Evolutionary conservation across 2,329 filamentous ascomycete species (phyloP), one percentile per base, ranked within the genome.

Genomic region (Rutstroemia sp.): DNA sequence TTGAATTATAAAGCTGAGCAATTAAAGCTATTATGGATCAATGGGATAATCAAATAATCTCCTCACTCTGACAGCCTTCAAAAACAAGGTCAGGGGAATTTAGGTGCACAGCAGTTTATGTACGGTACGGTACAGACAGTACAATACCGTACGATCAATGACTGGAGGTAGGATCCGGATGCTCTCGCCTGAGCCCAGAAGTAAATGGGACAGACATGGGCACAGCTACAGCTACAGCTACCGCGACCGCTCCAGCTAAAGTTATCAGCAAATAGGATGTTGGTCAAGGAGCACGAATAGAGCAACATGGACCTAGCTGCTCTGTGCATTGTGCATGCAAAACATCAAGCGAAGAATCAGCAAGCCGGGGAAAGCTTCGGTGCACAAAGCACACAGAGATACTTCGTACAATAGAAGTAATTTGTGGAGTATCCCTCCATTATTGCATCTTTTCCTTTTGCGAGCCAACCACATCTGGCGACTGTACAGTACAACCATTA

Each of bases 1-100:
- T 64, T 64, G 57, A 58, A 65, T 62, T 64, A 65, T 62, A 64
- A 64, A 62, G 54, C 52, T 55, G 52, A 55, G 30, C 30, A 12
- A 34, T 34, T 34, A 34, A 34, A 34, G 30, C 30, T 34, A 34
- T 34, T 34, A 34, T 34, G 52, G 41, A 50, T 42, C 38, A 16
- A 51, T 21, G 17, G 19, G 23, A 45, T 37, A 30, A 27, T 27
- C 64, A 60, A 58, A 58, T 57, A 58, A 61, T 63, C 62, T 64
- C 58, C 60, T 63, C 58, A 61, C 58, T 56, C 52, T 55, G 39
- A 39, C 48, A 53, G 54, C 54, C 34, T 38, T 30, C 42, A 52
- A 41, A 38, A 38, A 45, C 61, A 51, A 57, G 57, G 57, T 57
- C 58, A 62, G 58, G 61, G 60, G 58, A 48, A 38, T 52, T 21